Conservation (phyloP, 2,329 filamentous ascomycete genomes). For the Trichoderma citrinoviride region DNA sequence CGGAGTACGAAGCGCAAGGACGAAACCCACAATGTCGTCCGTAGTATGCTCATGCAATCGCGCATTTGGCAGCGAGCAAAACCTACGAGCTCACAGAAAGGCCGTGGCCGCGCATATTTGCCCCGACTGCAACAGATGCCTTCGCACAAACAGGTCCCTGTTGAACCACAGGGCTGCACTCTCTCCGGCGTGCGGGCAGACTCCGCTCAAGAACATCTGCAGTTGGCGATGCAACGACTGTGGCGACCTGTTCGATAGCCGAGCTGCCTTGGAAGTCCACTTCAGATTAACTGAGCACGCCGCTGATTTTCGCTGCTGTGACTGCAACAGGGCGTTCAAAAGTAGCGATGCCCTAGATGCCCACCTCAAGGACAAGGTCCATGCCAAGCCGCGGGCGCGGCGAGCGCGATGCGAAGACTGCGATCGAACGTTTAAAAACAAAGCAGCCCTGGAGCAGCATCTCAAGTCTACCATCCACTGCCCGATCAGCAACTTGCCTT, state of each 20-base stretch:
- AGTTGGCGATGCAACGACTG: neutral
- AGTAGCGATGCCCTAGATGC: neutral
- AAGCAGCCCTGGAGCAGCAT: slow-evolving; percentile 7
- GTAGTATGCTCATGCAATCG: neutral
- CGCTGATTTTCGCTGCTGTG: slow-evolving; percentile 17
- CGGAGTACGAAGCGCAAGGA: neutral
- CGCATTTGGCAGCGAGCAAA: neutral
- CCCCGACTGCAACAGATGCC: neutral
- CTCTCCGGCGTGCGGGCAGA: neutral
- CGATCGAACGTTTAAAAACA: neutral
- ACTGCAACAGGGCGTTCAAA: slow-evolving; percentile 12
- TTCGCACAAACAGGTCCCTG: neutral
- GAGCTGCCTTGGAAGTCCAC: neutral
- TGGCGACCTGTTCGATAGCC: neutral
- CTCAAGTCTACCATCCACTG: slow-evolving; percentile 13
- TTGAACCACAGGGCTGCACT: neutral
- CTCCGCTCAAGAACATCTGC: neutral
- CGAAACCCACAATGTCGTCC: neutral
- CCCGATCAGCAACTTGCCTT: slow-evolving; percentile 19
- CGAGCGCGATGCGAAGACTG: neutral
- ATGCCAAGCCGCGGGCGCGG: neutral
- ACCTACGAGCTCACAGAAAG: neutral
- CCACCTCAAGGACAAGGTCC: neutral
- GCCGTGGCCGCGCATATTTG: neutral
- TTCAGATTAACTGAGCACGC: neutral